Base-by-base conservation (phyloP, 2,329 filamentous ascomycete species). In the Neoarthrinium moseri region DNA sequence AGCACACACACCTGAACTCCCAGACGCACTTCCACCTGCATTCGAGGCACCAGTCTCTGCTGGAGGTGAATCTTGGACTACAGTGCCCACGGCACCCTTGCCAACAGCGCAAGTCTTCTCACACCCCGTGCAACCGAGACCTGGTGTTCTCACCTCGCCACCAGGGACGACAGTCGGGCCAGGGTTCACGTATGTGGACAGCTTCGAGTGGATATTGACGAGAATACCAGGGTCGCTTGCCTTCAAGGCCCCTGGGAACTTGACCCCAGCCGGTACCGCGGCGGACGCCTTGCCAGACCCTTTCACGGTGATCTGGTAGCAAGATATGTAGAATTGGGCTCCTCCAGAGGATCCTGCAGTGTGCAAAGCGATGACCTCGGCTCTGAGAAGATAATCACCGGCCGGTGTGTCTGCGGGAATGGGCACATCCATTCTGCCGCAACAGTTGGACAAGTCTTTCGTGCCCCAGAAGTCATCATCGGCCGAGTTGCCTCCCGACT, bases 391-490 rank as follows among this genome's bases (percentile, higher is more conserved):
- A 49, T 74, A 74, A 43, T 72, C 63, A 15, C 71, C 72, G 2
- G 68, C 59, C 3, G 70, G 64, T 8, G 73, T 54, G 49, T 65
- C 63, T 3, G 63, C 43, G 7, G 72, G 72, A 46, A 74, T 56
- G 22, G 45, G 44, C 39, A 71, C 62, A 49, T 67, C 52, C 63
- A 71, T 66, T 36, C 56, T 56, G 30, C 68, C 69, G 55, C 69
- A 72, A 60, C 67, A 70, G 15, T 48, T 50, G 56, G 69, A 70
- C 21, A 72, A 57, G 46, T 71, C 67, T 50, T 70, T 64, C 32
- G 65, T 70, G 32, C 71, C 73, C 73, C 73, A 76, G 56, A 59
- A 63, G 53, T 75, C 73, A 48, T 67, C 64, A 29, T 69, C 66
- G 26, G 70, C 70, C 13, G 67, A 69, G 18, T 38, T 32, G 12